These are phyloP conservation scores for Verticillium albo-atrum DNA, from an alignment of 2,329 filamentous ascomycete genomes.

Conservation along the genomic window DNA sequence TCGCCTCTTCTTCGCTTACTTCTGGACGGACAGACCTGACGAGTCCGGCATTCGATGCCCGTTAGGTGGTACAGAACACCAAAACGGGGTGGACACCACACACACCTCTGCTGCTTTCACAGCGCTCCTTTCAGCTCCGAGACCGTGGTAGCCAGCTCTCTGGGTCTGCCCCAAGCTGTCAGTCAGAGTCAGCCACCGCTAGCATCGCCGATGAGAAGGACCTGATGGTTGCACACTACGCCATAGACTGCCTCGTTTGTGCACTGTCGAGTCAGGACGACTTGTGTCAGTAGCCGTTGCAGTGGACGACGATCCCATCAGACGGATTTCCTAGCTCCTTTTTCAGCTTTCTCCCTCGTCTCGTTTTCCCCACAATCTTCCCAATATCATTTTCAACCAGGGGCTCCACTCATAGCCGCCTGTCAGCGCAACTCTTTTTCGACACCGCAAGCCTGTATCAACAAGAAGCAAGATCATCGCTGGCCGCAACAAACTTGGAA, in stretches of 20 bases:
- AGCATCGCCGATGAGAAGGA: background rate
- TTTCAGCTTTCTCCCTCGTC: background rate
- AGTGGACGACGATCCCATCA: background rate
- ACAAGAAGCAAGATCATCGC: background rate
- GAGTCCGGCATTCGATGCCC: constrained; percentile 5
- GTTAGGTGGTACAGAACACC: background rate
- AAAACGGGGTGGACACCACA: background rate
- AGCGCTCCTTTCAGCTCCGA: background rate
- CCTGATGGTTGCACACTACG: background rate
- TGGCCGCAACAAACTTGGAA: background rate
- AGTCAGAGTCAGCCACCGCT: too few species aligned
- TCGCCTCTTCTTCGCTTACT: too few species aligned
- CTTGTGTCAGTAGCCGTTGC: background rate
- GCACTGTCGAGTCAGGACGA: background rate
- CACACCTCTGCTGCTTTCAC: background rate
- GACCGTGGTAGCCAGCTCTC: background rate
- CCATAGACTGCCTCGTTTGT: background rate
- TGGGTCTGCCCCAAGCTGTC: background rate
- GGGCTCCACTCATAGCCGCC: background rate
- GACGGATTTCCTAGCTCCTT: background rate
- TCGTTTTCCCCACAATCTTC: background rate
- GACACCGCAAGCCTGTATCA: constrained; percentile 1
- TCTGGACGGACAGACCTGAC: constrained; percentile 5
- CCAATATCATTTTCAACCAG: background rate
- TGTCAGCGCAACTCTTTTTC: constrained; percentile 8